A percentile compares a stretch with the other conserved stretches of the same genome.
Conservation (phyloP, 345 rosid genomes). For the Dipteronia sinensis region DNA sequence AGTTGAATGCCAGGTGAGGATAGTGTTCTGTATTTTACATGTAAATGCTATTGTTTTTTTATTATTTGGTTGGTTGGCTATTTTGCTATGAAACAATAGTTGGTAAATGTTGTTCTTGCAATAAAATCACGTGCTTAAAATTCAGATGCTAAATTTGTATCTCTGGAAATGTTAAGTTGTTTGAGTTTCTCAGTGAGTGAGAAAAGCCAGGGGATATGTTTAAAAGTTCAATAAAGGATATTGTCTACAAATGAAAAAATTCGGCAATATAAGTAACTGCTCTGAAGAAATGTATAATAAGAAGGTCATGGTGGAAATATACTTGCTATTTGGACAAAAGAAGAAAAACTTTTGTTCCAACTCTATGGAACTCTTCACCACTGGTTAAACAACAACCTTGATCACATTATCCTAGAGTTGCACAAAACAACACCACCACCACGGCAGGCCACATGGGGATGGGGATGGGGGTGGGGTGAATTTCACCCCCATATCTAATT, state of each 20-base stretch:
- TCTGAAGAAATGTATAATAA: background rate
- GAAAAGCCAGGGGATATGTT: background rate
- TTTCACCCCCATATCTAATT: too few species aligned
- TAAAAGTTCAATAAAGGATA: background rate
- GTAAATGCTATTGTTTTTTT: background rate
- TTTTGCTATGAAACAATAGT: background rate
- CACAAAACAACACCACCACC: too few species aligned
- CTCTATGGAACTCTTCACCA: background rate
- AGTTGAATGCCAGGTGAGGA: slow-evolving; percentile 15
- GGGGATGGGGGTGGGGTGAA: too few species aligned
- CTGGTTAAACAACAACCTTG: background rate
- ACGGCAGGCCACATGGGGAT: too few species aligned
- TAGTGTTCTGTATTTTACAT: background rate
- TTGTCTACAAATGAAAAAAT: slow-evolving; percentile 1
- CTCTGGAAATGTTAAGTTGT: background rate
- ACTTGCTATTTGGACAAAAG: background rate
- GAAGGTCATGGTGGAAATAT: background rate
- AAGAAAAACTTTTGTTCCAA: background rate
- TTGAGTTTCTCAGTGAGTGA: background rate
- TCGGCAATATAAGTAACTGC: background rate
- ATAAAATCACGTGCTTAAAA: background rate
- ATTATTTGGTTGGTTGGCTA: background rate
- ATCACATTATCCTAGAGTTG: background rate
- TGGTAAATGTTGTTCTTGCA: background rate
- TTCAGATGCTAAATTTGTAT: background rate